phyloP scores from a whole-genome alignment of 1,284 basidiomycete genomes.

The Ustilago crameri region DNA sequence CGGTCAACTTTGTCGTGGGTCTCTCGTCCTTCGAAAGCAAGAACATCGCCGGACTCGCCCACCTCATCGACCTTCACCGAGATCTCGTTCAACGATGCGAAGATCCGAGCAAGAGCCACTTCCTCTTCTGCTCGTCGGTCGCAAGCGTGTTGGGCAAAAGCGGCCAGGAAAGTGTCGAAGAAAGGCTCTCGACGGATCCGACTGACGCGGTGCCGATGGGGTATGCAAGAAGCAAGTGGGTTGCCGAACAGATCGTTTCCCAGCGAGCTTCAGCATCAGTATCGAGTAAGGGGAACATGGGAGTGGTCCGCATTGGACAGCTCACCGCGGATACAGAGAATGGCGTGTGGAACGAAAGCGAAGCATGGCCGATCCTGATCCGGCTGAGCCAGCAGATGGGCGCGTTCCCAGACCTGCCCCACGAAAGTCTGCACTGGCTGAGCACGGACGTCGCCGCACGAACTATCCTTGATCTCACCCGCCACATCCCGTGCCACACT shows the following conservation, averaged over 20 bases:
- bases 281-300: background rate
- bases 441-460: conserved; percentile 74
- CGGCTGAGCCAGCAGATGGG: conserved; percentile 70
- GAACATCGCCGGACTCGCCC: conserved; percentile 32
- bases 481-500: conserved; percentile 12
- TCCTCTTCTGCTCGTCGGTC: conserved; percentile 69
- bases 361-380: conserved; percentile 71
- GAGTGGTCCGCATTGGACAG: conserved; percentile 70
- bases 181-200: conserved; percentile 7
- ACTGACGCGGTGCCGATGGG: conserved; percentile 33
- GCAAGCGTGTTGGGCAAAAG: conserved; percentile 23
- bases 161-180: background rate
- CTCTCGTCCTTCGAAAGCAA: conserved; percentile 46
- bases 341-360: conserved; percentile 76
- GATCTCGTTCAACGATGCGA: conserved; percentile 70
- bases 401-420: conserved; percentile 70
- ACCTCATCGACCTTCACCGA: conserved; percentile 28
- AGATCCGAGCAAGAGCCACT: conserved; percentile 35
- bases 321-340: conserved; percentile 73
- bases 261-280: background rate
- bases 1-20: conserved; percentile 55
- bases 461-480: conserved; percentile 72
- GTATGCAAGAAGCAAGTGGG: conserved; percentile 72
- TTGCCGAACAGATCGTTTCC: conserved; percentile 73
- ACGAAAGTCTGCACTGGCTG: conserved; percentile 72